Evolutionary conservation across 2,329 filamentous ascomycete genomes (phyloP).

Genomic region (Epichloe festucae): DNA sequence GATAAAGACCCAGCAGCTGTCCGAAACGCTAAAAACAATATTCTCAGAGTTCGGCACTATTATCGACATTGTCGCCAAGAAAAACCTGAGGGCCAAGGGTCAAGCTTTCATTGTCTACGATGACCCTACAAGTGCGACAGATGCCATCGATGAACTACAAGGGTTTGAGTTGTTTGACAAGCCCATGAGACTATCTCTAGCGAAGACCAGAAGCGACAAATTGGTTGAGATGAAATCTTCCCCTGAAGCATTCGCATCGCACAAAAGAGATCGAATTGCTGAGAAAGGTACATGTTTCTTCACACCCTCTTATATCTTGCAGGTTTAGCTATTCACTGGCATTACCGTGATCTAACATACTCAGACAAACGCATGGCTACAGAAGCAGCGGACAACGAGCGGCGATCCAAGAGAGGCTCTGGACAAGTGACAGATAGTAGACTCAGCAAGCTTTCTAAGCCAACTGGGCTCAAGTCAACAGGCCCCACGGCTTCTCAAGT

Average conservation of each 20-base stretch:
- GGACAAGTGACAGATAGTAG: slow-evolving; percentile 37
- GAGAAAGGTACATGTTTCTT: slow-evolving; percentile 62
- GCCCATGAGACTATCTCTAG: slow-evolving; percentile 73
- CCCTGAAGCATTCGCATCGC: slow-evolving; percentile 70
- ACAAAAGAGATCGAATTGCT: slow-evolving; percentile 71
- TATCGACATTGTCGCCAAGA: slow-evolving; percentile 76
- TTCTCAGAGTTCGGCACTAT: slow-evolving; percentile 84
- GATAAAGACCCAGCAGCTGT: slow-evolving; percentile 68
- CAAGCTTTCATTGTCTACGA: slow-evolving; percentile 95
- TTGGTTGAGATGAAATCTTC: slow-evolving; percentile 64
- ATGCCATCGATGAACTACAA: slow-evolving; percentile 78
- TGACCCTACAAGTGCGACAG: slow-evolving; percentile 59
- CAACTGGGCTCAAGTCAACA: slow-evolving; percentile 60
- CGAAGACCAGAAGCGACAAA: slow-evolving; percentile 74
- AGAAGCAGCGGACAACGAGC: slow-evolving; percentile 66
- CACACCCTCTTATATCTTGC: not conserved
- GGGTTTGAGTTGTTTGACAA: slow-evolving; percentile 91
- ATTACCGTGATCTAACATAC: not conserved
- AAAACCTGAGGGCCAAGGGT: slow-evolving; percentile 81
- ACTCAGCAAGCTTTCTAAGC: slow-evolving; percentile 51
- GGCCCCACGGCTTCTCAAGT: slow-evolving; percentile 54
- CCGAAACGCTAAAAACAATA: slow-evolving; percentile 58
- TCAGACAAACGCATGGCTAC: slow-evolving; percentile 65
- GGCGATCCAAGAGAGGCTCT: slow-evolving; percentile 53
- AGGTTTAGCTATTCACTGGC: not conserved